phyloP scores from a whole-genome alignment of 1,284 basidiomycete genomes.

The Phaffia rhodozyma region DNA sequence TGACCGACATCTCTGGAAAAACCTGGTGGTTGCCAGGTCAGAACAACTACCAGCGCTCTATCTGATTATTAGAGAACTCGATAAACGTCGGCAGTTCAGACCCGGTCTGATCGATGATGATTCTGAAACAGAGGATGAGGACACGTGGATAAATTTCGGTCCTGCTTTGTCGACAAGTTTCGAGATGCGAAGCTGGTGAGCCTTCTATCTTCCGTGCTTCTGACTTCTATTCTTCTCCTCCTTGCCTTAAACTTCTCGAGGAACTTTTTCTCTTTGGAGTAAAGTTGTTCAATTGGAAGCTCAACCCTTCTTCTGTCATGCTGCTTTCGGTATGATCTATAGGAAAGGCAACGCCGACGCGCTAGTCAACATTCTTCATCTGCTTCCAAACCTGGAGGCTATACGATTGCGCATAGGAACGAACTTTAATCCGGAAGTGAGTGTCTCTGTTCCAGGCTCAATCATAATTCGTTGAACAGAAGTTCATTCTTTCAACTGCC shows the following conservation, averaged over 20 bases:
- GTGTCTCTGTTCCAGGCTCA: neutral
- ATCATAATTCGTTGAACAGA: neutral
- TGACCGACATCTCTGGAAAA: constrained; percentile 27
- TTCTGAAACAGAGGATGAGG: constrained; percentile 15
- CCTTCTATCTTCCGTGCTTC: neutral
- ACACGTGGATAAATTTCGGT: constrained; percentile 18
- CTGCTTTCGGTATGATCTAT: constrained; percentile 25
- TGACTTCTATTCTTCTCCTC: constrained; percentile 19
- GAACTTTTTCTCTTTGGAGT: neutral
- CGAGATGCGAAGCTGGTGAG: constrained; percentile 14
- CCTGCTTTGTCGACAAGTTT: constrained; percentile 21
- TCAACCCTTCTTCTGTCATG: neutral
- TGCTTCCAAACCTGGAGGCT: neutral
- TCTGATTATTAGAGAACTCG: constrained; percentile 18
- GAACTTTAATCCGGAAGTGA: constrained; percentile 34
- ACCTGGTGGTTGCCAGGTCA: constrained; percentile 27
- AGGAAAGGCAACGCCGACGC: constrained; percentile 36
- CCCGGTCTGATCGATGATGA: constrained; percentile 21
- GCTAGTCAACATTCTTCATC: constrained; percentile 31
- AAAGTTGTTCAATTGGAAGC: constrained; percentile 2
- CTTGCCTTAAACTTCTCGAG: neutral
- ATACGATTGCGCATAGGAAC: constrained; percentile 35
- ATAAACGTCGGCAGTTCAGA: constrained; percentile 2
- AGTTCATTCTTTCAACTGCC: neutral
- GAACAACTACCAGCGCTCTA: constrained; percentile 26